These are phyloP conservation scores for Vaccinium macrocarpon DNA, from an alignment of 148 eudicot genomes.

Conservation along the genomic window DNA sequence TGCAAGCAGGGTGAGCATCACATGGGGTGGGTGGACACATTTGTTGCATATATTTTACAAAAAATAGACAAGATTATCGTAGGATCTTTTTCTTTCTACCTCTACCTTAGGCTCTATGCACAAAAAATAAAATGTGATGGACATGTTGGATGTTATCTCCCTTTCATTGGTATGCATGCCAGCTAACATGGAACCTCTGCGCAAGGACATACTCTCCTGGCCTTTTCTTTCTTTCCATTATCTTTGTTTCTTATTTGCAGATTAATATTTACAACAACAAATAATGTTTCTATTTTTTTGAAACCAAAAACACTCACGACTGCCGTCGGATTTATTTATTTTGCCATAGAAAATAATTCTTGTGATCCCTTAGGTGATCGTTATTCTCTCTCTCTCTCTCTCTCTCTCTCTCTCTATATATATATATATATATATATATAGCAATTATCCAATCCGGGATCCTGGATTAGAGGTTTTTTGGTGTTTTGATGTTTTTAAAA, in stretches of 20 bases:
- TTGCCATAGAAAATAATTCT: neutral
- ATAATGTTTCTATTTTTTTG: no score
- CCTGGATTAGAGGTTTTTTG: no score
- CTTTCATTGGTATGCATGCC: neutral
- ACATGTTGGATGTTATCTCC: neutral
- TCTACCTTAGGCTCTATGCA: neutral
- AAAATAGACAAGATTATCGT: neutral
- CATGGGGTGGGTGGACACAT: neutral
- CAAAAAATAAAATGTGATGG: neutral
- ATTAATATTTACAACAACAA: no score
- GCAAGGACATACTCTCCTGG: neutral
- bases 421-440: no score
- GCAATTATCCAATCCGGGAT: no score
- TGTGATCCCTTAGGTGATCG: no score
- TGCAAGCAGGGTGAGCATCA: neutral
- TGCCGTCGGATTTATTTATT: no score
- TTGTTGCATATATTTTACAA: neutral
- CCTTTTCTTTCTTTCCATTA: neutral
- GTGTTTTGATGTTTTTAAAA: no score
- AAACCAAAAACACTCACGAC: no score
- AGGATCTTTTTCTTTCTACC: neutral
- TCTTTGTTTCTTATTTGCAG: neutral
- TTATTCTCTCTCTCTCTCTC: no score
- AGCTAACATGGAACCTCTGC: neutral
- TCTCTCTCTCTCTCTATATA: no score